phyloP scores from a whole-genome alignment of 345 rosid genomes.

The Acer campestre region DNA sequence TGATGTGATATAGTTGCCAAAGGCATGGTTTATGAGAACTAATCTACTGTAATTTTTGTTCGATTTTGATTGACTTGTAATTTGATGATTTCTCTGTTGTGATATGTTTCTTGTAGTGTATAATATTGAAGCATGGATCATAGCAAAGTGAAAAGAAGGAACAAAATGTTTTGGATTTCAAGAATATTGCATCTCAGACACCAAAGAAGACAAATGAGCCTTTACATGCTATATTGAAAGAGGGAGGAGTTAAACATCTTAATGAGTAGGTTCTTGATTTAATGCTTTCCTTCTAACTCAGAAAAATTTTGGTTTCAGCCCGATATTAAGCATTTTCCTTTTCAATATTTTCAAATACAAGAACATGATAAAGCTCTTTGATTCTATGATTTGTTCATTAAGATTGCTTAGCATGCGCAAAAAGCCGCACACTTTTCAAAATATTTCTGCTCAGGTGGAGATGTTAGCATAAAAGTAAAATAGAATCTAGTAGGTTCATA shows the following conservation, averaged over 20 bases:
- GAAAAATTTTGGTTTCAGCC: not conserved
- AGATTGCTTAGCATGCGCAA: conserved; percentile 46
- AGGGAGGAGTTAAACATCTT: conserved; percentile 20
- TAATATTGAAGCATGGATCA: conserved; percentile 31
- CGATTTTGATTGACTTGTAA: too few species aligned
- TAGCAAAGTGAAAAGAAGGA: conserved; percentile 13
- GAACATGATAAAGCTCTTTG: conserved; percentile 37
- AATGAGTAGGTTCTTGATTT: conserved; percentile 22
- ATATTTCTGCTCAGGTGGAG: conserved; percentile 46
- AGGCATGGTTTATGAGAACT: too few species aligned
- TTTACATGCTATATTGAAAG: conserved; percentile 13
- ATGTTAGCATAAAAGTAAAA: conserved; percentile 42
- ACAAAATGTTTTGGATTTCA: conserved; percentile 6
- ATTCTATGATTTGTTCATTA: conserved; percentile 42
- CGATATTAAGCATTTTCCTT: not conserved
- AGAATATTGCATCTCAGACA: conserved; percentile 33
- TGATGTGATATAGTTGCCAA: too few species aligned
- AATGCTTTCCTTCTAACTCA: not conserved
- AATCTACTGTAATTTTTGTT: not conserved
- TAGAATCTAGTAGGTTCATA: not conserved
- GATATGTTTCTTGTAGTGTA: not conserved
- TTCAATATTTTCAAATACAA: conserved; percentile 28
- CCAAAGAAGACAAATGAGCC: conserved; percentile 37
- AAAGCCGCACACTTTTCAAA: conserved; percentile 42
- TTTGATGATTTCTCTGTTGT: not conserved